Evolutionary conservation across 208 protist species (phyloP).

Genomic region (Entamoeba histolytica): DNA sequence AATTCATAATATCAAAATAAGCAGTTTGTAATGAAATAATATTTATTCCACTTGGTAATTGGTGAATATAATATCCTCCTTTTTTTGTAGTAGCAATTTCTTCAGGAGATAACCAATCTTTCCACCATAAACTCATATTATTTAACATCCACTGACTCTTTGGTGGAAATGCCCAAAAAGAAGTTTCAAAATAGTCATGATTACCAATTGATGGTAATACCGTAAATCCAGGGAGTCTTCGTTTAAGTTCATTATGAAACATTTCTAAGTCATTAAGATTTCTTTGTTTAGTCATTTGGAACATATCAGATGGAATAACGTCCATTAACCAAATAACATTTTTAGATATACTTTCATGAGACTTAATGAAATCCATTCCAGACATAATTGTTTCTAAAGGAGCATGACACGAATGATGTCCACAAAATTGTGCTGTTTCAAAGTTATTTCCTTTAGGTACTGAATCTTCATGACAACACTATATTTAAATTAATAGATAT

Average conservation of each 20-base stretch:
- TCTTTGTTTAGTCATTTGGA: not conserved
- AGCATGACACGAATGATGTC: not conserved
- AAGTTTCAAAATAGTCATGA: not conserved
- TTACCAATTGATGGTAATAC: not conserved
- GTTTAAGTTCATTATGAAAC: not conserved
- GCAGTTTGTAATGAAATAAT: not conserved
- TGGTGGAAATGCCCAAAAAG: not conserved
- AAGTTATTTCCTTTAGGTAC: not conserved
- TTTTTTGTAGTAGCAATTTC: not conserved
- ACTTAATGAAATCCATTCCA: not conserved
- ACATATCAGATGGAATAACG: not conserved
- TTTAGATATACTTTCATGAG: not conserved
- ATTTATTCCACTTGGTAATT: not conserved
- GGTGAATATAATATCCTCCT: not conserved
- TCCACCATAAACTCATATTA: not conserved
- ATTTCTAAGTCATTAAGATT: not conserved
- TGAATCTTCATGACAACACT: not conserved
- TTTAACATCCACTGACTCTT: not conserved
- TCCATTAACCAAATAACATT: not conserved
- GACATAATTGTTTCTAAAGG: not conserved
- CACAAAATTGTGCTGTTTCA: not conserved
- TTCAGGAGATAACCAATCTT: not conserved
- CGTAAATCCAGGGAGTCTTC: not conserved
- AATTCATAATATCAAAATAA: not conserved
- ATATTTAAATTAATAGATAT: not conserved